These are phyloP conservation scores for Cladorrhinum samala DNA, from an alignment of 495 filamentous ascomycete species.

Conservation along the genomic window DNA sequence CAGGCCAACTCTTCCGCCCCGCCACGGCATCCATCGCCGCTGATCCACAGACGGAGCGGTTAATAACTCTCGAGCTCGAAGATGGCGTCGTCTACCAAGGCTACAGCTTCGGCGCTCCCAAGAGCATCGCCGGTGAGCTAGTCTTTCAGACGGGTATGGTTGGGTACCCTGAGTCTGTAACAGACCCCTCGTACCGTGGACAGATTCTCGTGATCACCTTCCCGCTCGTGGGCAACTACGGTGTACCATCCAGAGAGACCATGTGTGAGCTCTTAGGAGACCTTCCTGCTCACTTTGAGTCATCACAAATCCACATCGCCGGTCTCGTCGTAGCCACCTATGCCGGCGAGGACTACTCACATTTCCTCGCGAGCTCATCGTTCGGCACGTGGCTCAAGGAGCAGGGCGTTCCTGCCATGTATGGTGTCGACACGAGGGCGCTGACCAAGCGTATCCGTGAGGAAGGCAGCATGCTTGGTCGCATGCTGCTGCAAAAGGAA, in stretches of 20 bases:
- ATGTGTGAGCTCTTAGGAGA: slow-evolving; percentile 75
- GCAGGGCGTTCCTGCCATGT: slow-evolving; percentile 91
- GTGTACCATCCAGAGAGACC: slow-evolving; percentile 77
- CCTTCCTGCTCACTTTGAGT: slow-evolving; percentile 87
- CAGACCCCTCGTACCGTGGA: slow-evolving; percentile 96
- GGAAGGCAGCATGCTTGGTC: slow-evolving; percentile 93
- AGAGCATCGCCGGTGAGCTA: slow-evolving; percentile 88
- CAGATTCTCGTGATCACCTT: slow-evolving; percentile 98
- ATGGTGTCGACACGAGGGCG: slow-evolving; percentile 89
- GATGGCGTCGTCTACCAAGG: slow-evolving; percentile 86
- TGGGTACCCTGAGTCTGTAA: slow-evolving; percentile 96
- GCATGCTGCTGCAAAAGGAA: slow-evolving; percentile 70
- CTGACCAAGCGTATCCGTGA: slow-evolving; percentile 90
- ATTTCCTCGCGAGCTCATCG: slow-evolving; percentile 83
- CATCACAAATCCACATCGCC: slow-evolving; percentile 83
- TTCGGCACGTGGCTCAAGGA: slow-evolving; percentile 93
- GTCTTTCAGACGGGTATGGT: slow-evolving; percentile 99
- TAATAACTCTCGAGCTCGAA: slow-evolving; percentile 80
- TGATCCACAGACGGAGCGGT: slow-evolving; percentile 43
- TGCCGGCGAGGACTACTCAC: slow-evolving; percentile 88
- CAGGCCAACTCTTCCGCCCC: slow-evolving; percentile 45
- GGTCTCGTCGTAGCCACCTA: slow-evolving; percentile 87
- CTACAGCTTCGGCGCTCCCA: slow-evolving; percentile 89
- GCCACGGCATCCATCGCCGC: slow-evolving; percentile 46
- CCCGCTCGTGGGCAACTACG: slow-evolving; percentile 98